phyloP scores from a whole-genome alignment of 2,329 filamentous ascomycete genomes.

The Talaromyces funiculosus region DNA sequence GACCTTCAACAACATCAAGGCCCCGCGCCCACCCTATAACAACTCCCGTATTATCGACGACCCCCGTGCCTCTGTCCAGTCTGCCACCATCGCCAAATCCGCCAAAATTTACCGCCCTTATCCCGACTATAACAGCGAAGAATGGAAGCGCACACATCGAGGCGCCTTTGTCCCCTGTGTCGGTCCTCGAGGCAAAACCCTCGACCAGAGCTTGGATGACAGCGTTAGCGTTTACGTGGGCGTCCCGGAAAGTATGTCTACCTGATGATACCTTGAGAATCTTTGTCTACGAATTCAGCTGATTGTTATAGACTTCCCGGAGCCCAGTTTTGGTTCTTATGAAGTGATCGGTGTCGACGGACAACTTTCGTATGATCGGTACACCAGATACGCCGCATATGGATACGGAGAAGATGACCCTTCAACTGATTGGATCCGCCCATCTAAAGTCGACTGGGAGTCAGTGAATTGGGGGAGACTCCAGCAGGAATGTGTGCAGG shows the following conservation, averaged over 20 bases:
- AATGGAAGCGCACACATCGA: slow-evolving; percentile 54
- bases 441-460: slow-evolving; percentile 47
- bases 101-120: slow-evolving; percentile 60
- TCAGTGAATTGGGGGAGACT: slow-evolving; percentile 65
- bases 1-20: slow-evolving; percentile 11
- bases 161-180: slow-evolving; percentile 60
- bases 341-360: slow-evolving; percentile 55
- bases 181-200: slow-evolving; percentile 50
- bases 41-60: slow-evolving; percentile 12
- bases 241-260: slow-evolving; percentile 10
- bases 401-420: slow-evolving; percentile 30
- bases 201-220: slow-evolving; percentile 56
- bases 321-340: slow-evolving; percentile 59
- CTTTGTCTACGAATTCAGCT: neutral
- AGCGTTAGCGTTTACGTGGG: slow-evolving; percentile 54
- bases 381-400: slow-evolving; percentile 61
- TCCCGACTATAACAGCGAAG: slow-evolving; percentile 59
- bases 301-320: slow-evolving; percentile 46
- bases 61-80: slow-evolving; percentile 10
- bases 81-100: slow-evolving; percentile 8
- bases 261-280: neutral
- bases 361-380: slow-evolving; percentile 62
- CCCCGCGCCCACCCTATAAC: slow-evolving; percentile 8
- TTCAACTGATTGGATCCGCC: slow-evolving; percentile 22
- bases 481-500: slow-evolving; percentile 59